Percentiles rank a stretch among this genome's conserved stretches.
Evolutionary conservation across 345 rosid genomes (phyloP).

Genomic region (Rhodamnia rubescens): DNA sequence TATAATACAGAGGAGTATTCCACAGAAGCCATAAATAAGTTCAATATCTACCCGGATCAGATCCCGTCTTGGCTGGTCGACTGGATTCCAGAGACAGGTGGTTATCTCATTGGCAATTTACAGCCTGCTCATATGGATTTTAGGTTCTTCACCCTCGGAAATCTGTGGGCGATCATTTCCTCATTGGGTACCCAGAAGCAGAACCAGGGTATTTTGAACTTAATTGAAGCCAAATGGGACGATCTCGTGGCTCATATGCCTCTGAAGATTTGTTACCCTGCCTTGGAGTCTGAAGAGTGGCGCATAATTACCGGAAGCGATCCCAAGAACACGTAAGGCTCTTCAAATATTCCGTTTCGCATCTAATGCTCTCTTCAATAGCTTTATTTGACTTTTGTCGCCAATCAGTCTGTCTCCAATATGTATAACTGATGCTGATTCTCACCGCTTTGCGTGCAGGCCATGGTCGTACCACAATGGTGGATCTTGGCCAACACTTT

Average conservation of each 20-base stretch:
- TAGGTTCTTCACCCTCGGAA: slow-evolving; percentile 93
- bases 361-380: not conserved
- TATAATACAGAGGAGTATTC: slow-evolving; percentile 95
- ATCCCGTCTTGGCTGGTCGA: slow-evolving; percentile 93
- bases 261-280: slow-evolving; percentile 85
- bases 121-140: slow-evolving; percentile 99
- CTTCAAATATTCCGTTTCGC: not conserved
- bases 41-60: slow-evolving; percentile 94
- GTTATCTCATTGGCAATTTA: slow-evolving; percentile 82
- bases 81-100: slow-evolving; percentile 86
- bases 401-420: not conserved
- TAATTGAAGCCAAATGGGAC: slow-evolving; percentile 82
- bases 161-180: slow-evolving; percentile 73
- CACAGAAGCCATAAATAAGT: slow-evolving; percentile 75
- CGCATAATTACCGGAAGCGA: slow-evolving; percentile 90
- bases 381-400: not conserved
- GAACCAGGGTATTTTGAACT: slow-evolving; percentile 63
- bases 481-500: slow-evolving; percentile 97
- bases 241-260: slow-evolving; percentile 95
- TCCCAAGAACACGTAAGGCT: slow-evolving; percentile 91
- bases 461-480: slow-evolving; percentile 98
- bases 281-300: slow-evolving; percentile 89
- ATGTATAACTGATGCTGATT: not conserved
- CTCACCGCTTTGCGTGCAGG: slow-evolving; percentile 24
- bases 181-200: slow-evolving; percentile 64